phyloP scores from a whole-genome alignment of 257 asterid genomes.

The Solanum tacnaense region DNA sequence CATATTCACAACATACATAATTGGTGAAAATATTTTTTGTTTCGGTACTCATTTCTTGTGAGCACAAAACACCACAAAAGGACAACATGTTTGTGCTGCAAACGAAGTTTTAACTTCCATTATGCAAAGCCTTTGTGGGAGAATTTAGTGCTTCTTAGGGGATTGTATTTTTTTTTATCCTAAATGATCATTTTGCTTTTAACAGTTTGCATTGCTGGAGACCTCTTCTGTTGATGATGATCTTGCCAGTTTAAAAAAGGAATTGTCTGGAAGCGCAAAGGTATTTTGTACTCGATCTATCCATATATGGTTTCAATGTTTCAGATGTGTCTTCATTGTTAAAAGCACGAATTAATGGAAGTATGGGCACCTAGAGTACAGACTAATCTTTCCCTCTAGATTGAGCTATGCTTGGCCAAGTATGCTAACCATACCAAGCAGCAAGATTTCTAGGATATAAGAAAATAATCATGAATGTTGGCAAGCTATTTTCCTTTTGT shows the following conservation, averaged over 20 bases:
- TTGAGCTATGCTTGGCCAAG: neutral
- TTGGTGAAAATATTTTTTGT: neutral
- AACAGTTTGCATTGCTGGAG: slow-evolving; percentile 87
- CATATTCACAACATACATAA: no score
- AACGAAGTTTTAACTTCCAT: neutral
- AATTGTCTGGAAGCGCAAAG: slow-evolving; percentile 64
- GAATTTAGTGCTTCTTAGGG: neutral
- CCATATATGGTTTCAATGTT: neutral
- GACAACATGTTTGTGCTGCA: neutral
- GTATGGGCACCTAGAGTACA: neutral
- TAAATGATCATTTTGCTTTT: neutral
- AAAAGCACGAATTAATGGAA: neutral
- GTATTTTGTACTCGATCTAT: slow-evolving; percentile 14
- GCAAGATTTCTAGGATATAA: neutral
- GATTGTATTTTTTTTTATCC: neutral
- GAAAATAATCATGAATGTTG: neutral
- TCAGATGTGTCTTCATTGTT: neutral
- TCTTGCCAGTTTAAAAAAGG: slow-evolving; percentile 64
- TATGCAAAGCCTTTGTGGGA: neutral
- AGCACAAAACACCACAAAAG: neutral
- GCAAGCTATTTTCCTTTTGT: neutral
- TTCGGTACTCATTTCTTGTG: neutral
- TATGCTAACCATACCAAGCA: neutral
- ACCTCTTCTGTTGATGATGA: slow-evolving; percentile 90
- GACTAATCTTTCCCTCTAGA: neutral